Evolutionary conservation across 257 asterid species (phyloP), one percentile per base, ranked within the genome.

Genomic region (Coffea eugenioides): DNA sequence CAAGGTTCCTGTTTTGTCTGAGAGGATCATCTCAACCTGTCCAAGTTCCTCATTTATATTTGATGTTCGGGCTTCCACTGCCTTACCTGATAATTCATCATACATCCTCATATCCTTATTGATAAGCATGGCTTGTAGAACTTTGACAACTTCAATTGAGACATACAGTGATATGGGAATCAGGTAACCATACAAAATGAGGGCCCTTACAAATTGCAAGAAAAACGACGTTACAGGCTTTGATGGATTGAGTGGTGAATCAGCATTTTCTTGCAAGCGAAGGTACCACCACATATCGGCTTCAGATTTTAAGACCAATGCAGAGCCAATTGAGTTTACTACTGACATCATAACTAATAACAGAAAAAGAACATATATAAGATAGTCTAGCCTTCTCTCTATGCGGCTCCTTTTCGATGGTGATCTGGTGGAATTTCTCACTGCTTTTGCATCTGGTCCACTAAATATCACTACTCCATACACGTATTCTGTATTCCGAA

Each of bases 151-250:
- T 74, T 91, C 97, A 78, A 91, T 88, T 61, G 97, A 91, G 5
- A 91, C 92, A 43, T 91, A 91, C 0, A 91, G 89, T 43, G 97
- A 91, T n/a, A 90, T 91, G 1, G 97, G 97, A 45, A 91, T 91
- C 69, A 91, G 72, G 84, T 91, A 91, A 2, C 97, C 94, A 23
- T 91, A 90, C 85, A 91, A 56, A 9, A 91, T 82, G 1, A 91
- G 85, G 34, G 90, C 84, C 77, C 85, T 86, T 52, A 91, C 83
- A 18, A 91, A 84, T 61, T 90, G 97, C 76, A 85, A 65, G 15
- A 86, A 77, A 6, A 89, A 90, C 3, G 93, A 88, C 21, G 43
- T 20, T 1, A 31, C 62, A 0, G 69, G 70, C 0, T 75, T 76
- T 8, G 73, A 39, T 36, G 94, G 92, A 72, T 90, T 74, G 45